Percentiles rank a stretch among this genome's conserved stretches.
Conservation (phyloP, 768 basidiomycete genomes). For the Antrodiella citrinella region DNA sequence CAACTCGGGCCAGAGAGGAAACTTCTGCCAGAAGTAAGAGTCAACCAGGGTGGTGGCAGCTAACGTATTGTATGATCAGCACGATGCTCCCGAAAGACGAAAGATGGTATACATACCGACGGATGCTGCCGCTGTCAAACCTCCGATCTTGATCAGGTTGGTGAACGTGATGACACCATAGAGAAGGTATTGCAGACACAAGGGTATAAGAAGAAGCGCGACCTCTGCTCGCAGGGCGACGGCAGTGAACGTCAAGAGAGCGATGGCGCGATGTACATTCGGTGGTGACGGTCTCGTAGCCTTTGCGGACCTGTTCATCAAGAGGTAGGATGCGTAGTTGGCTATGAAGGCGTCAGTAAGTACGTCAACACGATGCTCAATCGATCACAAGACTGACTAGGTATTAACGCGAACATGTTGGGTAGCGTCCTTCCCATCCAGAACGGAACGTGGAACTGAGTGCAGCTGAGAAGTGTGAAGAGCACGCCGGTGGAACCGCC, state of each 20-base stretch:
- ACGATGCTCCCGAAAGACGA: not conserved
- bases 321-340: constrained; percentile 43
- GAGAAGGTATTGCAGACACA: constrained; percentile 48
- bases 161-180: constrained; percentile 33
- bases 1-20: constrained; percentile 82
- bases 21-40: constrained; percentile 76
- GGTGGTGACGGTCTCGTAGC: constrained; percentile 27
- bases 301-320: constrained; percentile 38
- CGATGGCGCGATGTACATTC: constrained; percentile 36
- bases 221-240: constrained; percentile 80
- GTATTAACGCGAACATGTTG: constrained; percentile 84
- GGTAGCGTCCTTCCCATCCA: constrained; percentile 93
- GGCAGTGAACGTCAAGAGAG: constrained; percentile 56
- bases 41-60: constrained; percentile 63
- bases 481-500: constrained; percentile 47
- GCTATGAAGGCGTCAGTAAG: constrained; percentile 29
- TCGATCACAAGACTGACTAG: constrained; percentile 41
- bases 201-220: constrained; percentile 51
- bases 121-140: constrained; percentile 40
- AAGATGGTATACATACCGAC: constrained; percentile 33
- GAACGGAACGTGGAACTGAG: constrained; percentile 88
- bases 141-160: constrained; percentile 39
- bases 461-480: constrained; percentile 63
- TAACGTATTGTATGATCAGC: constrained; percentile 17
- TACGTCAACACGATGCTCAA: not conserved